Evolutionary conservation across 2,329 filamentous ascomycete species (phyloP), one percentile per base, ranked within the genome.

Genomic region (Dactylellina drechsleri): DNA sequence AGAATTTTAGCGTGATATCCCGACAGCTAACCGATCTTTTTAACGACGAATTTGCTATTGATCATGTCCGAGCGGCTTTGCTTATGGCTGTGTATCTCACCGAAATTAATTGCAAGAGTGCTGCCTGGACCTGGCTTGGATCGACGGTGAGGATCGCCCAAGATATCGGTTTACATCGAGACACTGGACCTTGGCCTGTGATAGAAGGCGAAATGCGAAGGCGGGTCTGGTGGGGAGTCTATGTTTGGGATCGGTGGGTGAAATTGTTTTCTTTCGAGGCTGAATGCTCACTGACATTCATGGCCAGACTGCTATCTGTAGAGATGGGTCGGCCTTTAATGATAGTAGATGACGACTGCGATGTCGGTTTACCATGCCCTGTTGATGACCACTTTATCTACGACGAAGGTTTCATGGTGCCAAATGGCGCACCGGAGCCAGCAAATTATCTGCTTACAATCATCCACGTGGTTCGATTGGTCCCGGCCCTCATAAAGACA

Each of bases 321-420:
- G 93, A 97, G 80, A 85, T 93, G 40, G 91, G 92, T 7, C 89
- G 91, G 59, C 92, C 94, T 0, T 87, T 91, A 66, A 83, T 93
- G 77, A 96, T 98, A 80, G 87, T 93, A 80, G 94, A 98, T 79
- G 86, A 88, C 36, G 94, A 98, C 81, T 97, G 92, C 83, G 92
- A 97, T 78, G 89, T 93, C 5, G 85, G 87, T 20, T 86, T 97
- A 26, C 94, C 94, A 0, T 90, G 89, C 23, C 87, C 91, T 0
- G 87, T 93, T 23, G 92, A 96, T 81, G 93, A 97, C 79, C 89
- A 92, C 78, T 90, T 88, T 79, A 88, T 93, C 54, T 86, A 87
- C 78, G 82, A 89, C 80, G 64, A 76, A 47, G 83, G 83, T n/a
- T 81, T 84, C 50, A 78, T 82, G 23, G 81, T 82, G 20, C 81